Percentiles rank a stretch among this genome's conserved stretches.
Evolutionary conservation across 768 basidiomycete species (phyloP).

Genomic region (Boletus sp.): DNA sequence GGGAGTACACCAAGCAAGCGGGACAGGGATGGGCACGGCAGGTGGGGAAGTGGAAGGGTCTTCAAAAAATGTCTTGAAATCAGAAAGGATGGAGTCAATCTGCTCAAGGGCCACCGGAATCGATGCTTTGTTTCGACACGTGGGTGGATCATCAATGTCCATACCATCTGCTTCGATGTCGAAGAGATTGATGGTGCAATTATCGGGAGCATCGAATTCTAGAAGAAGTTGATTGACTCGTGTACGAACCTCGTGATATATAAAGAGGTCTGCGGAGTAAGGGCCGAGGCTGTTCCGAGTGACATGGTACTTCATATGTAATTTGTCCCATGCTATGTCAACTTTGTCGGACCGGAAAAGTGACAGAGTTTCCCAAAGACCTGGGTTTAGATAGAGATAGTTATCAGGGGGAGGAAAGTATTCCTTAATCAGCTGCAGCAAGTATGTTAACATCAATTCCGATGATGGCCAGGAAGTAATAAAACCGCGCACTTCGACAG

Average conservation of each 20-base stretch:
- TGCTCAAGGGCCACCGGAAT: conserved; percentile 46
- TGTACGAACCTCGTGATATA: conserved; percentile 58
- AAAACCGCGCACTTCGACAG: conserved; percentile 53
- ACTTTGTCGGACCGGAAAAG: conserved; percentile 36
- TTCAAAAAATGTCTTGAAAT: conserved; percentile 42
- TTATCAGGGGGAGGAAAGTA: conserved; percentile 51
- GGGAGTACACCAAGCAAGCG: conserved; percentile 68
- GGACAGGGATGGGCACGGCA: conserved; percentile 40
- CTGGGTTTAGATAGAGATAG: conserved; percentile 58
- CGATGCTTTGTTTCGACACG: conserved; percentile 9
- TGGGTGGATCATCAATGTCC: conserved; percentile 28
- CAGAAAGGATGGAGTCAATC: conserved; percentile 47
- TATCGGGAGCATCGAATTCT: conserved; percentile 24
- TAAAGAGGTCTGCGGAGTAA: conserved; percentile 71
- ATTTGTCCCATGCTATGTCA: conserved; percentile 55
- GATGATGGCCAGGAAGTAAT: not conserved
- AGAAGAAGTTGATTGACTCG: conserved; percentile 43
- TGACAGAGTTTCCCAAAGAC: conserved; percentile 53
- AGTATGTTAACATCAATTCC: not conserved
- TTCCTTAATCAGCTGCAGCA: conserved; percentile 51
- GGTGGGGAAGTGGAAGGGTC: conserved; percentile 26
- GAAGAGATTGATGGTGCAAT: conserved; percentile 17
- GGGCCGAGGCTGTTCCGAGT: conserved; percentile 67
- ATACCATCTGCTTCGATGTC: conserved; percentile 22
- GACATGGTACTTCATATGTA: conserved; percentile 61